Evolutionary conservation across 768 basidiomycete genomes (phyloP), one percentile per base, ranked within the genome.

Genomic region (Mycena venus): DNA sequence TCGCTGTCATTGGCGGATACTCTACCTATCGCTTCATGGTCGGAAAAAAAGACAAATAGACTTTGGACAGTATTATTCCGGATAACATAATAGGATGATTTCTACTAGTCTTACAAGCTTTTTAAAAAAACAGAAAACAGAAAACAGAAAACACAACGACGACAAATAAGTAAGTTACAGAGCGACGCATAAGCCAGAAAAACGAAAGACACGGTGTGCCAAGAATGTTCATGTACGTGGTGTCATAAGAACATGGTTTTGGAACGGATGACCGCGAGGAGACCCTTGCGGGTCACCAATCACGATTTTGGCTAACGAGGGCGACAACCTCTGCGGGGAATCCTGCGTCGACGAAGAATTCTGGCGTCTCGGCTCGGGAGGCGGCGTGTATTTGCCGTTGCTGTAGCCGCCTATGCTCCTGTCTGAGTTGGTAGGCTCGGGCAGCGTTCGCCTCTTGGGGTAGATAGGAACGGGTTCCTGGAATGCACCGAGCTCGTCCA

Each of bases 1-100:
- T 99, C 82, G 98, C 96, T 11, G 73, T 94, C 63, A 82, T 97
- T 31, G 96, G 95, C 3, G 94, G 93, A 3, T 95, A 93, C 81
- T 90, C 91, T 32, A 93, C 95, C 7, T 95, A 95, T 81, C 91
- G 88, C 60, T 91, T 95, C 79, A 93, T 95, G 93, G 86, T 91
- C 55, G 82, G 86, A 66, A 84, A 85, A 76, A 68, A 64, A 68
- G 38, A 3, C 44, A 15, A 7, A 56, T 56, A 25, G n/a, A 38
- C 19, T 63, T 27, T 15, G 62, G 69, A 59, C 58, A 67, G 23
- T 68, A 72, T 76, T 73, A 65, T 65, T 72, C 68, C 61, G 55
- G 31, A 70, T 69, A 75, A 36, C 67, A 65, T 58, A 58, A 58
- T 49, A 31, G 62, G 53, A 59, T 15, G 55, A 32, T 60, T 72